Evolutionary conservation across 176 grass and related monocot species (phyloP), one percentile per base, ranked within the genome.

Genomic region (Ananas comosus): DNA sequence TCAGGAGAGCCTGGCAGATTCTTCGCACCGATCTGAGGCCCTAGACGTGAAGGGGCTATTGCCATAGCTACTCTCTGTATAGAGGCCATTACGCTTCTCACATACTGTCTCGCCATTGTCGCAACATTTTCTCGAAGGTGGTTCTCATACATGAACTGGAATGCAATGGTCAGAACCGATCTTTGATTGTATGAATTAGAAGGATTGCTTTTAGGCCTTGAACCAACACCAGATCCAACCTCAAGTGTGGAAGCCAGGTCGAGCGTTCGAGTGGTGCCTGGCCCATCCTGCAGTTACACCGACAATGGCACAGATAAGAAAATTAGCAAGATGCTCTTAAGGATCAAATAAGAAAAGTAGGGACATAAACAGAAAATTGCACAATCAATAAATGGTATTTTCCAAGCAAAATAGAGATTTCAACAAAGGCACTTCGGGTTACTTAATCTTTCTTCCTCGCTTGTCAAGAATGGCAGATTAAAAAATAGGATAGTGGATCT

Each of bases 21-120:
- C 72, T 89, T 89, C 76, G 78, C 73, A 22, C 85, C 89, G 49
- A 90, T 75, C 74, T 92, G 86, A 50, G 81, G 69, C 2, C 83
- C 83, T 8, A 90, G 64, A n/a, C 84, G 72, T 2, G 92, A 87
- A 51, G 95, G 95, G 29, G 90, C 65, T 65, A 99, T 90, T 10
- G 87, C 95, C 95, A 99, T 88, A 47, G 95, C 95, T 33, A 99
- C 85, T 68, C 90, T 81, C 80, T 99, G 95, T 54, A 99, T 90
- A 0, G 95, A 99, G 52, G 95, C 85, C 48, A 99, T 85, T 49
- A 99, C 87, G 13, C 77, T 99, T 68, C 95, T 79, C 23, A 99
- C 90, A 49, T 93, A 99, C 57, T 99, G 95, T 53, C 95, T 82
- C 4, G 90, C 95, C 90, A 99, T 99, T 64, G 76, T 85, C 8